Percentiles rank a stretch among this genome's conserved stretches.
Conservation (phyloP, 257 asterid genomes). For the Oldenlandia corymbosa region DNA sequence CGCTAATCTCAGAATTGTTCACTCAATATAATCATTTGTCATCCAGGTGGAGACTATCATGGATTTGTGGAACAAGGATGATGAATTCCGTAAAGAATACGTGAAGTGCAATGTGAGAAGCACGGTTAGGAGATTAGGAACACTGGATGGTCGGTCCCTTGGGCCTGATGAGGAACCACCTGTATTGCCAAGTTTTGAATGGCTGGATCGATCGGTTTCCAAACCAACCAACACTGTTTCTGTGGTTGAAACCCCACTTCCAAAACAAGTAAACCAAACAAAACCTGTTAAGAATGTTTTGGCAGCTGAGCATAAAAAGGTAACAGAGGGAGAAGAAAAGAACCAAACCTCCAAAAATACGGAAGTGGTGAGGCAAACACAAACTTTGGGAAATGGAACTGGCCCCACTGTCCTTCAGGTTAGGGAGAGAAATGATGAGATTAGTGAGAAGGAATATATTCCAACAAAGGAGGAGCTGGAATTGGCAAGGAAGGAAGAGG, state of each 20-base stretch:
- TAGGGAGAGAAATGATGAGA: slow-evolving; percentile 21
- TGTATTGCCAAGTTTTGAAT: slow-evolving; percentile 43
- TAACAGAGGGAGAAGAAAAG: slow-evolving; percentile 31
- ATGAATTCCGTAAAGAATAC: slow-evolving; percentile 67
- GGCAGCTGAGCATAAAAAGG: slow-evolving; percentile 5
- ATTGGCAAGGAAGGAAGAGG: slow-evolving; percentile 53
- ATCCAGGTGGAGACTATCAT: slow-evolving; percentile 59
- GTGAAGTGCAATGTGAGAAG: slow-evolving; percentile 55
- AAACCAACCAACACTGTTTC: slow-evolving; percentile 23
- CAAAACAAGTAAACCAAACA: slow-evolving; percentile 32
- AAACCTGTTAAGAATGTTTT: slow-evolving; percentile 17
- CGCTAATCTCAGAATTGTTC: background rate
- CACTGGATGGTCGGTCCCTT: slow-evolving; percentile 83
- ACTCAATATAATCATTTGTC: background rate
- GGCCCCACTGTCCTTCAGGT: slow-evolving; percentile 26
- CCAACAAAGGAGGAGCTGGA: slow-evolving; percentile 56
- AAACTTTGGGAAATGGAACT: slow-evolving; percentile 26
- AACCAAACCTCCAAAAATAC: slow-evolving; percentile 20
- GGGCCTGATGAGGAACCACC: slow-evolving; percentile 78
- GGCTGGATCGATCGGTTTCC: slow-evolving; percentile 32
- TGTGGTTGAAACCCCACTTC: slow-evolving; percentile 25
- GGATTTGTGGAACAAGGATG: slow-evolving; percentile 67
- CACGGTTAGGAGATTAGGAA: slow-evolving; percentile 72
- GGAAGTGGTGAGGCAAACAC: slow-evolving; percentile 20
- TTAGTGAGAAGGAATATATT: slow-evolving; percentile 29